Evolutionary conservation across 116 monocot species (phyloP).

Genomic region (Phalaenopsis hybrid): DNA sequence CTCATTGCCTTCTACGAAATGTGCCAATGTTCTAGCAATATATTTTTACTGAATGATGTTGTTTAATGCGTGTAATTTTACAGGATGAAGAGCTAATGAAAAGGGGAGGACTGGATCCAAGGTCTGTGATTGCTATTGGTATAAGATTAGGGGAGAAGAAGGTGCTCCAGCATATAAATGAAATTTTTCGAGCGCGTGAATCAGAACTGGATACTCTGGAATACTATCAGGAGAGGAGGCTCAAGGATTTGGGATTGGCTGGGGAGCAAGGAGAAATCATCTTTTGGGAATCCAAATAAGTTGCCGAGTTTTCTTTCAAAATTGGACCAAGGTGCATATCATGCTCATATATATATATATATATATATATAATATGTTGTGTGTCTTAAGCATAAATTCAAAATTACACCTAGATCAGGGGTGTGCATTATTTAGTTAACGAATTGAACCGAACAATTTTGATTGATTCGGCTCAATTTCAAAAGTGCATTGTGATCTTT

Average conservation of each 20-base stretch:
- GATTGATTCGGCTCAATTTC: too few relatives aligned
- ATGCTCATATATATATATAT: background rate
- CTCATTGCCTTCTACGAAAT: too few relatives aligned
- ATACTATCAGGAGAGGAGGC: conserved; percentile 93
- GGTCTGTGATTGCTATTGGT: conserved; percentile 51
- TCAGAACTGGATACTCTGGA: conserved; percentile 65
- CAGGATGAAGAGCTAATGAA: conserved; percentile 72
- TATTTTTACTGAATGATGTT: too few relatives aligned
- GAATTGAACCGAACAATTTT: too few relatives aligned
- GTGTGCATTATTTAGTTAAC: too few relatives aligned
- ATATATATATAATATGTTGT: background rate
- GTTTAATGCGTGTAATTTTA: background rate
- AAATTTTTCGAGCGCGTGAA: conserved; percentile 58
- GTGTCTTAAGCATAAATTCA: too few relatives aligned
- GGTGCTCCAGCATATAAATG: conserved; percentile 62
- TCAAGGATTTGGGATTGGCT: conserved; percentile 66
- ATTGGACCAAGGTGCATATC: background rate
- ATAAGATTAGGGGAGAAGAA: conserved; percentile 81
- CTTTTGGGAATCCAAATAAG: conserved; percentile 68
- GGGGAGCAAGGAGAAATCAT: conserved; percentile 88
- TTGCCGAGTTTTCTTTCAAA: background rate
- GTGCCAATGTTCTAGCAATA: too few relatives aligned
- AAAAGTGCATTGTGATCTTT: too few relatives aligned
- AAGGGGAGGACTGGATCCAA: conserved; percentile 30
- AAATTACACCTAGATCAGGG: too few relatives aligned